Base-by-base conservation (phyloP, 495 filamentous ascomycete genomes). In the Penicillium daleae region DNA sequence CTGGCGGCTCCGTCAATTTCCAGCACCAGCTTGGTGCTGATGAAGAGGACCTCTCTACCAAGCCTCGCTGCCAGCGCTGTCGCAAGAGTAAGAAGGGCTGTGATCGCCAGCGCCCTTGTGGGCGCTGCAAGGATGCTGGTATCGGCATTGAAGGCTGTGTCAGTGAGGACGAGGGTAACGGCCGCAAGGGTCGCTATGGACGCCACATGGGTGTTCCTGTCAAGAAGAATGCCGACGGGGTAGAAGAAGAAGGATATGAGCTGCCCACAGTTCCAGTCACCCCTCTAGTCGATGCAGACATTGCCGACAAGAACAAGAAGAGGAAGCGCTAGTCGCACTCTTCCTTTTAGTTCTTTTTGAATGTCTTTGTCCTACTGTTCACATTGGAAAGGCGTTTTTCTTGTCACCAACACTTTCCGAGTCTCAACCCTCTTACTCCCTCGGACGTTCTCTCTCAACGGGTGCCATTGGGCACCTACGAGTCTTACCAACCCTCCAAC, bases 51-150 rank as follows among this genome's bases (percentile, higher is more conserved):
- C 79, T 97, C 21, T 96, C 92, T 1, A 92, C 90, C 39, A 97
- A 97, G 77, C 95, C 95, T 31, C 93, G 95, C 65, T 99, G 95
- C 82, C 95, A 98, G 73, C 91, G 95, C 49, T 99, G 95, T 81
- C 89, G 95, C 63, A 98, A 98, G 85, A 97, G 93, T 74, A 99
- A 99, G 84, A 99, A 99, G 78, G 95, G 95, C 6, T 99, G 95
- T 72, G 96, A 99, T 80, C 88, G 95, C 57, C 93, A 97, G 70
- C 88, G 95, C 42, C 95, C 95, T 12, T 99, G 95, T 70, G 90
- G 91, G 39, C 86, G 95, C 62, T 99, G 95, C 86, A 91, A 92
- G 72, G 95, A 99, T 78, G 95, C 96, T 27, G 95, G 95, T 15
- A 90, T 99, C 68, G 88, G 90, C 52, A 85, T 92, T 56, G 93